Base-by-base conservation (phyloP, 2,329 filamentous ascomycete species). In the Pleoardoris graminearum region DNA sequence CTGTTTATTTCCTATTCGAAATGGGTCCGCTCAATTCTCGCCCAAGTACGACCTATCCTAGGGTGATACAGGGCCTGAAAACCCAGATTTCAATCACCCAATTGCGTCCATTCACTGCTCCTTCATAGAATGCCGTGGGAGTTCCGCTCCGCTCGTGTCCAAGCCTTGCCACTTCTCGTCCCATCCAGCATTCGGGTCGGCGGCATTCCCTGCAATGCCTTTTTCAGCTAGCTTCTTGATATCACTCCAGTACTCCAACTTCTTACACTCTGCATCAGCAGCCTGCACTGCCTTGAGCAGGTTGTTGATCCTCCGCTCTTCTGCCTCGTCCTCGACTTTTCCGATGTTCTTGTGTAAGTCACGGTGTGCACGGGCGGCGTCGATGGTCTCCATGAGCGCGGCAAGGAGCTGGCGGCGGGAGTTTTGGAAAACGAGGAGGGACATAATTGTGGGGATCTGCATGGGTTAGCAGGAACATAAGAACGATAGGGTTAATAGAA, bases 191-290 rank as follows among this genome's bases (percentile, higher is more conserved):
- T 49, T 55, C 11, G 65, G 59, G 39, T 73, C 71, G 8, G 65
- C 68, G 12, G 69, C 68, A 41, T 65, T 61, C 22, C 65, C 66
- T 19, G 68, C 69, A 11, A 67, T 65, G 17, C 75, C 74, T 36
- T 73, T 61, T 27, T 73, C 67, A 14, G 68, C 68, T 29, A 80
- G 65, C 35, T 70, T 75, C 36, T 79, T 75, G 48, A 79, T 75
- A 67, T 96, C 90, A 67, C 88, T 92, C 87, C 93, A 96, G 69
- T 91, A 95, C 45, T 95, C 90, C 6, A 96, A 77, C 54, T 82
- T 86, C 51, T 86, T 86, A 44, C 96, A 87, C 66, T 96, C 89
- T 62, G 87, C 85, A 58, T 93, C 88, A 1, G 90, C 91, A 42
- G 89, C 87, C 55, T 86, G 80, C 11, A 91, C 80, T 1, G 92